Conservation (phyloP, 805 yeast genomes). For the Schizosaccharomyces pombe region DNA sequence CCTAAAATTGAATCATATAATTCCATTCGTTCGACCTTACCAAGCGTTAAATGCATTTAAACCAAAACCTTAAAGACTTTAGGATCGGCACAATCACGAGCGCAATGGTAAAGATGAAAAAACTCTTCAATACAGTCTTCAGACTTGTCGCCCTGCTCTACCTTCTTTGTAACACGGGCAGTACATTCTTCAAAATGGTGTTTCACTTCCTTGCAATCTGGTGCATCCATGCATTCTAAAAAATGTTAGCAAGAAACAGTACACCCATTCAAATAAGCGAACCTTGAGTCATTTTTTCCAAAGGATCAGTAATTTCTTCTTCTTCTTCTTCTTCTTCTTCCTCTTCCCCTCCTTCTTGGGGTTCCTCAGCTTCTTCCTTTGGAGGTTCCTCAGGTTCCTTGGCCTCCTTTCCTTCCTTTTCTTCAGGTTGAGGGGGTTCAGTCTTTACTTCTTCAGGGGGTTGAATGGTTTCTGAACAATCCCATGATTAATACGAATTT, state of each 20-base stretch:
- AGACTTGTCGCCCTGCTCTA: slow-evolving; percentile 65
- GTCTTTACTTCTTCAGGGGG: not conserved
- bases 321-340: slow-evolving; percentile 45
- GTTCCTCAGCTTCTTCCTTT: slow-evolving; percentile 13
- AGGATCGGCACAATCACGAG: not conserved
- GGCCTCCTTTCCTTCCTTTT: slow-evolving; percentile 11
- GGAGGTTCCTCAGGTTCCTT: slow-evolving; percentile 15
- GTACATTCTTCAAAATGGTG: slow-evolving; percentile 90
- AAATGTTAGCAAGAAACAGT: not conserved
- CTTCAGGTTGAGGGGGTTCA: not conserved
- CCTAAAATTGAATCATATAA: no score
- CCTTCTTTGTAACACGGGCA: slow-evolving; percentile 76
- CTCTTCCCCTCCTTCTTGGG: slow-evolving; percentile 29
- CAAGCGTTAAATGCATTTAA: no score
- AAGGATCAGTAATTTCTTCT: slow-evolving; percentile 42
- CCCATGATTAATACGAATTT: no score
- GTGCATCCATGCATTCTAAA: slow-evolving; percentile 40
- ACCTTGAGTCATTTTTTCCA: slow-evolving; percentile 33
- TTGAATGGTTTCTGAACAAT: not conserved
- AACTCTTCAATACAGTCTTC: slow-evolving; percentile 15
- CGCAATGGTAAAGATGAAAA: slow-evolving; percentile 3
- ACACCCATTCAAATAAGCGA: slow-evolving; percentile 7
- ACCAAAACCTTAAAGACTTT: no score
- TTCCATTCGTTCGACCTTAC: no score
- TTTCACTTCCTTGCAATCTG: slow-evolving; percentile 43